Conservation (phyloP, 305 asterid species). For the Solanum hybrid region DNA sequence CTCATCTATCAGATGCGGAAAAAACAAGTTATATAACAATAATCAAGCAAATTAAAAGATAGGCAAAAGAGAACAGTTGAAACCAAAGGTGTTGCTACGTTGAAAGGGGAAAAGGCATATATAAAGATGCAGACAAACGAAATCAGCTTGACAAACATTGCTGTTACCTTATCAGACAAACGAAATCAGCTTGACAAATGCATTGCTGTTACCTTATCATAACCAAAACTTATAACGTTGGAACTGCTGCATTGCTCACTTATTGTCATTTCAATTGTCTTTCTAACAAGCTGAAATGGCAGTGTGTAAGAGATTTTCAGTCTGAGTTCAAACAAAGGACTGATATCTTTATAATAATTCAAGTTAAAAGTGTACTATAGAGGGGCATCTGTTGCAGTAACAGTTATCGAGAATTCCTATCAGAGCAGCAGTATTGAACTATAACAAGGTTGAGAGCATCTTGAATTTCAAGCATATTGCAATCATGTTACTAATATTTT, state of each 20-base stretch:
- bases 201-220: conserved; percentile 39
- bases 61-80: not conserved
- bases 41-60: not conserved
- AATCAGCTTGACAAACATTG: not conserved
- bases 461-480: not conserved
- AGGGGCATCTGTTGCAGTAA: not conserved
- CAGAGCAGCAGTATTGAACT: not conserved
- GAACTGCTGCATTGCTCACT: conserved; percentile 30
- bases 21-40: not conserved
- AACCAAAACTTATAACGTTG: conserved; percentile 49
- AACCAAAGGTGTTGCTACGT: not conserved
- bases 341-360: not conserved
- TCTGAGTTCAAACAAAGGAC: not conserved
- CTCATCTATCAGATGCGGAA: conserved; percentile 26
- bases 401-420: not conserved
- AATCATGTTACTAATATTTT: not conserved
- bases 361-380: not conserved
- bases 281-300: conserved; percentile 48
- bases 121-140: not conserved
- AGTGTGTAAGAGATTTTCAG: conserved; percentile 1
- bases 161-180: conserved; percentile 37
- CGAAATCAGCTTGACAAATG: not conserved
- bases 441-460: not conserved
- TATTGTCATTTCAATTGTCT: conserved; percentile 39
- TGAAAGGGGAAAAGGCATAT: not conserved